Evolutionary conservation across 495 filamentous ascomycete genomes (phyloP).

Genomic region (Copromyces sp.): DNA sequence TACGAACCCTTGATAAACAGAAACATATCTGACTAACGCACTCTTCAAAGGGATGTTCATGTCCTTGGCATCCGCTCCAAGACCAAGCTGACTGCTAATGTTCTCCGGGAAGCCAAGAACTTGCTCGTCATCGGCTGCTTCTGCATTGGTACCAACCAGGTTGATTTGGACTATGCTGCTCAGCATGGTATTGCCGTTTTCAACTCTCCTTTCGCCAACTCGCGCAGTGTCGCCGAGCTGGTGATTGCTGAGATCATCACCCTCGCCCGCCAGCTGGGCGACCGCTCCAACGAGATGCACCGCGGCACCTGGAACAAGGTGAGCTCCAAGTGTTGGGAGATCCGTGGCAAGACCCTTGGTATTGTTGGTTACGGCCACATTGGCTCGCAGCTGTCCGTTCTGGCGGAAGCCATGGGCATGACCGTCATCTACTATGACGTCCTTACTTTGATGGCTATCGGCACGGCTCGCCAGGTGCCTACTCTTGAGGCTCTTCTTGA

Average conservation of each 20-base stretch:
- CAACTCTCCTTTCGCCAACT: constrained; percentile 98
- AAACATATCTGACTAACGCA: constrained; percentile 5
- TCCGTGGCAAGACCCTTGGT: constrained; percentile 91
- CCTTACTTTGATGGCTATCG: constrained; percentile 84
- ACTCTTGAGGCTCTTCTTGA: constrained; percentile 66
- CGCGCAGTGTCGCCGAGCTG: constrained; percentile 89
- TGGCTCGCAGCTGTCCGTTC: constrained; percentile 88
- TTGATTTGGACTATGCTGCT: constrained; percentile 86
- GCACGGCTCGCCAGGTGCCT: constrained; percentile 72
- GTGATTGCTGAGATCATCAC: constrained; percentile 89
- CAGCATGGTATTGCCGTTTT: constrained; percentile 92
- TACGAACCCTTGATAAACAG: not conserved
- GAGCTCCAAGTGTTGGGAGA: constrained; percentile 91
- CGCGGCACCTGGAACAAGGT: constrained; percentile 96
- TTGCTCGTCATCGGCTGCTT: constrained; percentile 96
- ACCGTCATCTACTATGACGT: constrained; percentile 92
- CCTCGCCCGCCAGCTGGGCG: constrained; percentile 83
- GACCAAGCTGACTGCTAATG: constrained; percentile 80
- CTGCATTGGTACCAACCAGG: constrained; percentile 98
- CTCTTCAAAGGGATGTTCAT: constrained; percentile 65
- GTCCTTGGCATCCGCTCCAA: constrained; percentile 98
- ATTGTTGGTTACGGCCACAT: constrained; percentile 98
- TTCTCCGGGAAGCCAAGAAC: constrained; percentile 82
- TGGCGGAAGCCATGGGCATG: constrained; percentile 98
- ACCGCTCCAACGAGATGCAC: constrained; percentile 93